These are phyloP conservation scores for Pecoramyces ruminantium DNA, from an alignment of 192 early-diverging fungal genomes.

Conservation along the genomic window DNA sequence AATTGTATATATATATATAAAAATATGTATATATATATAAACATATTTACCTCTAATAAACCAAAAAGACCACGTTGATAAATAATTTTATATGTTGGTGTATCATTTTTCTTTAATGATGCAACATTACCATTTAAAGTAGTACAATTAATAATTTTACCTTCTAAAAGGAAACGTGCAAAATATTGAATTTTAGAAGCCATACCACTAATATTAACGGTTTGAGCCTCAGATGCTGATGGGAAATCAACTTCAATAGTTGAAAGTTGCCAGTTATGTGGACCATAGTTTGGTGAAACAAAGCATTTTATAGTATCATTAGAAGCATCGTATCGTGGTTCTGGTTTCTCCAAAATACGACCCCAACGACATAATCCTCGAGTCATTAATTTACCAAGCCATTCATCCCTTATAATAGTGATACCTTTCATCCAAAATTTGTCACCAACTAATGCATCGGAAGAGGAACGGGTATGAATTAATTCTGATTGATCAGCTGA, in stretches of 20 bases:
- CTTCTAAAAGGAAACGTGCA: slow-evolving; percentile 28
- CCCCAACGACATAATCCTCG: slow-evolving; percentile 51
- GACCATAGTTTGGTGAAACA: slow-evolving; percentile 21
- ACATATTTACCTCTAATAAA: background rate
- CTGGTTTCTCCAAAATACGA: slow-evolving; percentile 58
- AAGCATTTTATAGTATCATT: slow-evolving; percentile 20
- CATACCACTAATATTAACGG: slow-evolving; percentile 1
- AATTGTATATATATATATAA: no score
- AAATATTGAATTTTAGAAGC: slow-evolving; percentile 14
- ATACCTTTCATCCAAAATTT: slow-evolving; percentile 52
- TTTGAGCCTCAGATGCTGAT: background rate
- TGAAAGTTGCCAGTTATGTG: slow-evolving; percentile 32
- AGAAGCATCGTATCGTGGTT: slow-evolving; percentile 36
- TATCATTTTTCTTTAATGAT: background rate
- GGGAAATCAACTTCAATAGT: slow-evolving; percentile 15
- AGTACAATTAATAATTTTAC: slow-evolving; percentile 1
- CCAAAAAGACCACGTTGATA: background rate
- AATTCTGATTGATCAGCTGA: slow-evolving; percentile 10
- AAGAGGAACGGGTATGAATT: background rate
- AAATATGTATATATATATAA: no score
- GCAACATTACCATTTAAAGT: background rate
- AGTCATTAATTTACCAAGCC: slow-evolving; percentile 61
- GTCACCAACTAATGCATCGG: background rate
- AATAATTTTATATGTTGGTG: background rate
- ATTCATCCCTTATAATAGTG: slow-evolving; percentile 55